phyloP scores from a whole-genome alignment of 306 rosid genomes.

The Prunus kanzakura region DNA sequence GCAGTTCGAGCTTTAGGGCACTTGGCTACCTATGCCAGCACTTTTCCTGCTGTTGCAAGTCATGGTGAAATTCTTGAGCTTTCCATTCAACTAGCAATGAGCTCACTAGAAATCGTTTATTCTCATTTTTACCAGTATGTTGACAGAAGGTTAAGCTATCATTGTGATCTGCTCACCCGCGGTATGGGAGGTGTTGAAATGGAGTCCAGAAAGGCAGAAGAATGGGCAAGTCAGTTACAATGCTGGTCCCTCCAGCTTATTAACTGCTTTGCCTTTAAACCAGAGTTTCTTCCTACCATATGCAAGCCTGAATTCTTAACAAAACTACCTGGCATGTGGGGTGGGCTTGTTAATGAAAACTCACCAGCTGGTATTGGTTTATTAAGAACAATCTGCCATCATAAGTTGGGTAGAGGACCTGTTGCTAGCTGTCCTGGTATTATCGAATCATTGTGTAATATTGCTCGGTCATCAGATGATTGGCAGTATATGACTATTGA shows the following conservation, averaged over 20 bases:
- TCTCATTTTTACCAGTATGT: constrained; percentile 90
- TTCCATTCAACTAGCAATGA: constrained; percentile 81
- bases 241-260: constrained; percentile 99
- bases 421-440: constrained; percentile 80
- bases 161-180: constrained; percentile 94
- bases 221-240: constrained; percentile 99
- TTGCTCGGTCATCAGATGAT: constrained; percentile 91
- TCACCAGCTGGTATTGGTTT: constrained; percentile 98
- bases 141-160: constrained; percentile 92
- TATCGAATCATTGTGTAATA: constrained; percentile 86
- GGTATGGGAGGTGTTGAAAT: constrained; percentile 99
- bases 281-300: constrained; percentile 85
- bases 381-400: constrained; percentile 90
- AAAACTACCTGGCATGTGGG: constrained; percentile 97
- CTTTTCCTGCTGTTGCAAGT: constrained; percentile 77
- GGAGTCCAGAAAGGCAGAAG: constrained; percentile 99
- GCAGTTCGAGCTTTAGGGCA: constrained; percentile 99
- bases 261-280: constrained; percentile 93
- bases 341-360: constrained; percentile 96
- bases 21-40: constrained; percentile 86
- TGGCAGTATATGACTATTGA: constrained; percentile 99
- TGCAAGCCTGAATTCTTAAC: constrained; percentile 86
- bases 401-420: constrained; percentile 92
- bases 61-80: constrained; percentile 95
- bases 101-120: constrained; percentile 94